These are phyloP conservation scores for Sugiyamaella novakii DNA, from an alignment of 1,139 yeast genomes.

Conservation along the genomic window DNA sequence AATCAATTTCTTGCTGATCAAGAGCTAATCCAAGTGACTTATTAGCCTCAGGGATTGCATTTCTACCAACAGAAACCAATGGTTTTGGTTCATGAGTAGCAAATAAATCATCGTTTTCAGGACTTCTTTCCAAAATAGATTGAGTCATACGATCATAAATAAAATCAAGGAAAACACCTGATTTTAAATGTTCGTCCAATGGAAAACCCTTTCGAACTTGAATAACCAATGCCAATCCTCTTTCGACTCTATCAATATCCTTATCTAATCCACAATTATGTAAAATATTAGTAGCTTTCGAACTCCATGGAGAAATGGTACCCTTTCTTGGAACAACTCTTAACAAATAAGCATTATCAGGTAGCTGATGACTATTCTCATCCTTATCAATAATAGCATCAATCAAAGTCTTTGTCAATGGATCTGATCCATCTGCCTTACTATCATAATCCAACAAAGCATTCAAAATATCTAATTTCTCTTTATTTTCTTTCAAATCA, in stretches of 20 bases:
- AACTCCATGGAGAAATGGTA: constrained; percentile 98
- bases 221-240: constrained; percentile 79
- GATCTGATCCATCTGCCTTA: constrained; percentile 57
- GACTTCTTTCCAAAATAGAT: constrained; percentile 53
- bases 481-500: constrained; percentile 39
- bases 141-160: constrained; percentile 97
- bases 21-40: constrained; percentile 85
- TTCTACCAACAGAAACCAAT: constrained; percentile 64
- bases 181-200: constrained; percentile 54
- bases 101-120: constrained; percentile 69
- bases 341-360: constrained; percentile 59
- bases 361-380: constrained; percentile 40
- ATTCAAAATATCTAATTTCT: constrained; percentile 50
- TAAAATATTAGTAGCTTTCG: constrained; percentile 95
- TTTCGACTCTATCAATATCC: constrained; percentile 79
- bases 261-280: constrained; percentile 80
- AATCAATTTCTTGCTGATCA: constrained; percentile 89
- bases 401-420: constrained; percentile 52
- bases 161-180: constrained; percentile 61
- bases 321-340: constrained; percentile 91
- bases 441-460: constrained; percentile 75
- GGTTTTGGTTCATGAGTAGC: constrained; percentile 83
- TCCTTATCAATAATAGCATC: constrained; percentile 37
- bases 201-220: constrained; percentile 71
- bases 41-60: constrained; percentile 74